A percentile compares a stretch with the other conserved stretches of the same genome.
Conservation (phyloP, 805 yeast species). For the Candida pini region DNA sequence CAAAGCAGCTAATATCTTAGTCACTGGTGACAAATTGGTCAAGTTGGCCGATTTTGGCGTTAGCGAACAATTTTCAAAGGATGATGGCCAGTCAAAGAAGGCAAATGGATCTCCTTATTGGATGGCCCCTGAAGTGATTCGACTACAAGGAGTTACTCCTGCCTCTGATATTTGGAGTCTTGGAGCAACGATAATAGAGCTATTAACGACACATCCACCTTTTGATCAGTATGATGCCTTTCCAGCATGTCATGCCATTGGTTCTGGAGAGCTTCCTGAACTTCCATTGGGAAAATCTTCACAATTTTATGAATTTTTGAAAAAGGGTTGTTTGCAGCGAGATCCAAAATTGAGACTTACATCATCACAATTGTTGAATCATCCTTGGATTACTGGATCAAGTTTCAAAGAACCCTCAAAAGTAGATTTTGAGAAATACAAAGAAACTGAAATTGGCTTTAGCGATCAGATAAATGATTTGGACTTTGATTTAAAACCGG, state of each 20-base stretch:
- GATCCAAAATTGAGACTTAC: conserved; percentile 54
- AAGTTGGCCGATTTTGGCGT: conserved; percentile 78
- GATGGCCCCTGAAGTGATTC: conserved; percentile 35
- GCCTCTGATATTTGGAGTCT: conserved; percentile 91
- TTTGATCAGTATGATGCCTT: conserved; percentile 69
- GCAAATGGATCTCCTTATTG: conserved; percentile 59
- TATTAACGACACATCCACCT: conserved; percentile 84
- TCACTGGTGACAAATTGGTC: conserved; percentile 50
- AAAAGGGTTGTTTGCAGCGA: conserved; percentile 64
- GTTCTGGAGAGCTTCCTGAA: conserved; percentile 66
- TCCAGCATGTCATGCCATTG: conserved; percentile 81
- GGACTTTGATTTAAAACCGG: not conserved
- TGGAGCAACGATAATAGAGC: conserved; percentile 91
- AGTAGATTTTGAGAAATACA: too few species aligned
- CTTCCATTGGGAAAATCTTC: conserved; percentile 40
- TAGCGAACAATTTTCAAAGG: conserved; percentile 46
- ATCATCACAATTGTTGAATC: conserved; percentile 51
- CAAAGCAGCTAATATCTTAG: conserved; percentile 66
- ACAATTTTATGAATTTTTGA: conserved; percentile 41
- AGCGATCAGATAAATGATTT: too few species aligned
- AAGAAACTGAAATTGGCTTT: too few species aligned
- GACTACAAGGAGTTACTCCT: conserved; percentile 47
- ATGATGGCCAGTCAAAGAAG: conserved; percentile 29
- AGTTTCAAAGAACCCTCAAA: conserved; percentile 2
- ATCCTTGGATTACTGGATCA: conserved; percentile 48